These are phyloP conservation scores for Parafenestella ontariensis DNA, from an alignment of 2,329 filamentous ascomycete species.

Conservation along the genomic window DNA sequence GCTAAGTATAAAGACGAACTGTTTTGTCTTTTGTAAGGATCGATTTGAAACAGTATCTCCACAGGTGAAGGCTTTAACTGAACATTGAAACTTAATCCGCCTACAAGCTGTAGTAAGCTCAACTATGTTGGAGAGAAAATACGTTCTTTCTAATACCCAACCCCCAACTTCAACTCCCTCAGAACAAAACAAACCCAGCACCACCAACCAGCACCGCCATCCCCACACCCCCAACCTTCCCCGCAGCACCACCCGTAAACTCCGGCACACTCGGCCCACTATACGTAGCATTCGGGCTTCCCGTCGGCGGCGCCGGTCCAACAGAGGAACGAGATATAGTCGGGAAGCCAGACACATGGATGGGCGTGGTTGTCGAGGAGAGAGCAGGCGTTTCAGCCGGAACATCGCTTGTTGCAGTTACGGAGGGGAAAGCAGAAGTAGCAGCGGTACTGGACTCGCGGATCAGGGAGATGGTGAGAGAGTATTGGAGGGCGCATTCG, in stretches of 20 bases:
- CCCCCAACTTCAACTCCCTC: too few species aligned
- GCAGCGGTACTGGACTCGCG: constrained; percentile 49
- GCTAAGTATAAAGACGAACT: too few species aligned
- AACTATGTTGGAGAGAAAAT: too few species aligned
- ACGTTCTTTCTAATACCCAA: too few species aligned
- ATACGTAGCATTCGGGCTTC: constrained; percentile 18
- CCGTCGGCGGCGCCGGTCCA: constrained; percentile 13
- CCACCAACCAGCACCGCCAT: constrained; percentile 26
- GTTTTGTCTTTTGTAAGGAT: too few species aligned
- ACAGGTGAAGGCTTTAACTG: too few species aligned
- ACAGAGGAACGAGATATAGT: neutral
- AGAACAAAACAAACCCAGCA: constrained; percentile 16
- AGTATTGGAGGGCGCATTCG: constrained; percentile 62
- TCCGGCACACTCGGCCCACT: constrained; percentile 10
- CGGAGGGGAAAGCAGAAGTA: constrained; percentile 6
- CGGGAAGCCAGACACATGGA: constrained; percentile 4
- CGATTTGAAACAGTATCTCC: too few species aligned
- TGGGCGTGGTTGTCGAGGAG: constrained; percentile 1
- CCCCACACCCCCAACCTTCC: constrained; percentile 18
- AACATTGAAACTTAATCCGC: too few species aligned
- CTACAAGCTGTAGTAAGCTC: too few species aligned
- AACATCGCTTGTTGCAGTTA: neutral
- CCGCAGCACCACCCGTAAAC: constrained; percentile 24
- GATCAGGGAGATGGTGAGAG: constrained; percentile 58
- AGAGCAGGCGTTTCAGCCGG: constrained; percentile 8